These are phyloP conservation scores for Hibiscus syriacus DNA, from an alignment of 345 rosid genomes.

Conservation along the genomic window DNA sequence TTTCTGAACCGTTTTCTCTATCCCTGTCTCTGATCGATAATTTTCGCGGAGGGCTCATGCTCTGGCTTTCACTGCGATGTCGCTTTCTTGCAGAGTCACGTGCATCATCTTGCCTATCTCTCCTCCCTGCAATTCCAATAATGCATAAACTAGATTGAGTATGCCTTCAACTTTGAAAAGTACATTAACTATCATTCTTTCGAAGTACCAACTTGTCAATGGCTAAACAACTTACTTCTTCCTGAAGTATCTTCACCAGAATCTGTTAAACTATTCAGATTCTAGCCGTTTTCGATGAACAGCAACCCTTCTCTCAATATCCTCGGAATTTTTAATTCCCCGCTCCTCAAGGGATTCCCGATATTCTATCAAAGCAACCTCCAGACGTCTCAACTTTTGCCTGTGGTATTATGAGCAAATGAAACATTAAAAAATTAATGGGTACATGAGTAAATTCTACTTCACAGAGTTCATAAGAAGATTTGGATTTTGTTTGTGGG, in stretches of 20 bases:
- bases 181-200: background rate
- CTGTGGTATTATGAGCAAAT: slow-evolving; percentile 16
- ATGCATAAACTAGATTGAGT: background rate
- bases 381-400: no score
- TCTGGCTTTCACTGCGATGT: slow-evolving; percentile 54
- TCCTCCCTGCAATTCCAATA: slow-evolving; percentile 47
- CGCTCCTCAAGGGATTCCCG: slow-evolving; percentile 42
- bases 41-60: slow-evolving; percentile 69
- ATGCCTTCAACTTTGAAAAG: background rate
- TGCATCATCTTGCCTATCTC: slow-evolving; percentile 52
- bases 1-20: slow-evolving; percentile 33
- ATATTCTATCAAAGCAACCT: no score
- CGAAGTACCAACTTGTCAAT: background rate
- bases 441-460: background rate
- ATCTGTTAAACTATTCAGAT: slow-evolving; percentile 39
- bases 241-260: slow-evolving; percentile 30
- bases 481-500: background rate
- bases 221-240: slow-evolving; percentile 45
- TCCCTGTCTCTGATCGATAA: slow-evolving; percentile 43
- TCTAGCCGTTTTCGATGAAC: slow-evolving; percentile 65
- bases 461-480: background rate
- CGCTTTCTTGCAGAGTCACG: slow-evolving; percentile 74
- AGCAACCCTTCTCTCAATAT: slow-evolving; percentile 84
- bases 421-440: background rate
- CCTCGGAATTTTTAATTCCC: slow-evolving; percentile 67